These are phyloP conservation scores for Yamadazyma nakazawae DNA, from an alignment of 805 yeast genomes.

Conservation along the genomic window DNA sequence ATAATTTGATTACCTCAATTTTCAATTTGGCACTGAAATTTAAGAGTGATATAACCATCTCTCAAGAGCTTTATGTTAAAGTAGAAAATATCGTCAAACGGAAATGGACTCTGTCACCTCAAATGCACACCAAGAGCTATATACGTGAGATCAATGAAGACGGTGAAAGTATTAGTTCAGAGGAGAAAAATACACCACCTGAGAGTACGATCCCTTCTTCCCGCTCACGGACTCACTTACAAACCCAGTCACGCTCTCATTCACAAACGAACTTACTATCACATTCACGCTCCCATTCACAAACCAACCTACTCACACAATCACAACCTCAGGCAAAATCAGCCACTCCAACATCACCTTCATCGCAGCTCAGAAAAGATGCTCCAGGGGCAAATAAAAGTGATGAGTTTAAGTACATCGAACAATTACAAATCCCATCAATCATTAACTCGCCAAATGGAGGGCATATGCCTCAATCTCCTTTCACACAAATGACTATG, in stretches of 20 bases:
- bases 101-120: conserved; percentile 10
- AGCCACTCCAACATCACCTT: background rate
- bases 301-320: too few species aligned
- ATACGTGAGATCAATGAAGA: conserved; percentile 15
- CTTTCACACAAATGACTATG: conserved; percentile 21
- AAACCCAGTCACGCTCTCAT: background rate
- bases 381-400: background rate
- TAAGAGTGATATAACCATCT: conserved; percentile 23
- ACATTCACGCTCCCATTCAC: background rate
- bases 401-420: conserved; percentile 6
- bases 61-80: conserved; percentile 17
- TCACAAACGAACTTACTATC: background rate
- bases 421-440: conserved; percentile 10
- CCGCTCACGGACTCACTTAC: background rate
- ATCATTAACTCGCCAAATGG: conserved; percentile 6
- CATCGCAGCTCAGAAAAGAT: background rate
- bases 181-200: background rate
- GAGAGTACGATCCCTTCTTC: background rate
- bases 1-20: conserved; percentile 15
- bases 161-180: conserved; percentile 13
- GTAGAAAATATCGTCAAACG: conserved; percentile 17
- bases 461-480: conserved; percentile 11
- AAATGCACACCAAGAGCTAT: conserved; percentile 12
- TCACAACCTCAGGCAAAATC: too few species aligned
- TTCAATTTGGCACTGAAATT: conserved; percentile 18